Base-by-base conservation (phyloP, 2,329 filamentous ascomycete genomes). In the Dothiorella sarmentorum region DNA sequence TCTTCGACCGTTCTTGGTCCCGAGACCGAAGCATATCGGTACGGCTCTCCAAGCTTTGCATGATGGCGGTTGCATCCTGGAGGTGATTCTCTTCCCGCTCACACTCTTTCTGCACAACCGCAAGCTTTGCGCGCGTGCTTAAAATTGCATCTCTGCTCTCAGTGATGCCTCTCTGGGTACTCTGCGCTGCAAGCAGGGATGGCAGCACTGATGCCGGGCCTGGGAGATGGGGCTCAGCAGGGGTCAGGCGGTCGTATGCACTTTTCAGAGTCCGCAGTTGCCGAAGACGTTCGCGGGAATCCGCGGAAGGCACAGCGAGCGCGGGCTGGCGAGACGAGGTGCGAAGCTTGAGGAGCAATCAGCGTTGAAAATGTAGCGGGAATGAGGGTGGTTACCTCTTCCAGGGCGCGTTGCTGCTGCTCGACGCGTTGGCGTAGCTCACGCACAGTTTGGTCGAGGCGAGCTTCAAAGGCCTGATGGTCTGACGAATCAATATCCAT, bases 111-210 rank as follows among this genome's bases (percentile, higher is more conserved):
- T 75, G 73, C 29, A 73, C 71, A 18, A 62, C 57, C 13, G 68
- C 68, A 18, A 82, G 64, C 42, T 75, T 75, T 27, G 73, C 64
- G 44, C 75, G 70, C 1, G 75, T 75, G 62, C 69, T 69, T 35
- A 71, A 68, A 11, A 90, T 78, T 56, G 85, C 85, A 18, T 76
- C 74, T 63, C 83, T 85, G 17, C 85, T 87, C 64, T 90, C 85
- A 60, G 79, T 72, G 49, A 89, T 82, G 15, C 85, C 85, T 59
- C 82, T 78, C 60, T 86, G 81, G 2, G 87, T 85, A 65, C 82
- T 85, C 53, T 87, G 85, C 56, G 91, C 73, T 5, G 90, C 89
- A 38, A 94, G 70, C 4, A 95, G 77, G 6, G 86, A 84, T 3
- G 89, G 88, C 6, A 94, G 73, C 5, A 86, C 78, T 18, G 90